Base-by-base conservation (phyloP, 371 early-diverging fungal genomes). In the Zancudomyces culisetae region DNA sequence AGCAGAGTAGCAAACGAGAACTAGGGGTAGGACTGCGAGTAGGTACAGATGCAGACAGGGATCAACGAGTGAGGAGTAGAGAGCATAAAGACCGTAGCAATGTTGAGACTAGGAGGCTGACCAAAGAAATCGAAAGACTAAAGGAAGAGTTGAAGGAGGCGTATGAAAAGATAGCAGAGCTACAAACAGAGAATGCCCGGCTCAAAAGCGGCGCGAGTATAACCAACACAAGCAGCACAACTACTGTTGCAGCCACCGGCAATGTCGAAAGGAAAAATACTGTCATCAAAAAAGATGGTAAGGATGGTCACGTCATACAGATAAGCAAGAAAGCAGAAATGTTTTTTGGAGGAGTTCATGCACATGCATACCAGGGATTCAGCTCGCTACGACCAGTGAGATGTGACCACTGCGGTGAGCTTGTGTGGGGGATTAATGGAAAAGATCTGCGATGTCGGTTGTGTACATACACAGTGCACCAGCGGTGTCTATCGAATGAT, bases 331-430 rank as follows among this genome's bases (percentile, higher is more conserved):
- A 48, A n/a, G 48, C 29, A 27, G 48, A 48, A 48, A n/a, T 27
- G n/a, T 48, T 48, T 26, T 48, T 48, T n/a, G 48, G 48, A n/a
- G 48, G 24, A 19, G 24, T 29, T 48, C n/a, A 27, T n/a, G 26
- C n/a, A 8, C 48, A 48, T 27, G 56, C 51, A 45, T 65, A 64
- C 58, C 57, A 62, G 15, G 23, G 53, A 12, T 40, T 59, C n/a
- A 66, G 57, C 50, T 59, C 65, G 12, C 58, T 81, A 27, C 69
- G 78, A 26, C 80, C 86, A 2, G 63, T 74, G 24, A 80, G 80
- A 22, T 90, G 93, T 55, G 87, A 86, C 49, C 70, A 68, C 29
- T 92, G 93, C 53, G 69, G 71, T 22, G 91, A 91, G 40, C 83
- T 85, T 51, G 72, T 91, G 45, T 85, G 90, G 84, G 84, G 87